Evolutionary conservation across 1,139 yeast species (phyloP).

Genomic region (Pichia sp.): DNA sequence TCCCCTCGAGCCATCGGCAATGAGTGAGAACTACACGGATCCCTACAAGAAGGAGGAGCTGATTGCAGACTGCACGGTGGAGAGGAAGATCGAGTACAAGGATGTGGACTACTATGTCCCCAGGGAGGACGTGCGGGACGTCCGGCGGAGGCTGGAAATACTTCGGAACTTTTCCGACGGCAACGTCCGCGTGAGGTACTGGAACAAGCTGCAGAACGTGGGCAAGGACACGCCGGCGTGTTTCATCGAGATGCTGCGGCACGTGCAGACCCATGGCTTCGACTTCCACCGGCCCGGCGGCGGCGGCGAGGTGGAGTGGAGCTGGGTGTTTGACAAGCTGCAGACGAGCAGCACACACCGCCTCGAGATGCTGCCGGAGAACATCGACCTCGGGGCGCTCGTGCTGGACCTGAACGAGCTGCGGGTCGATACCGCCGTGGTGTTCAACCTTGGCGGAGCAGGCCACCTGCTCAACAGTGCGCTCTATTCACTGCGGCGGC

Average conservation of each 20-base stretch:
- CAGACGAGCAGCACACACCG: conserved; percentile 10
- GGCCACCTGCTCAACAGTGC: conserved; percentile 8
- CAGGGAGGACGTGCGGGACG: neutral
- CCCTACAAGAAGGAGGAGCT: neutral
- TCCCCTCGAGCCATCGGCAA: neutral
- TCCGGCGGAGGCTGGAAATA: conserved; percentile 7
- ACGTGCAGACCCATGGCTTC: neutral
- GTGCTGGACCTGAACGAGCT: conserved; percentile 15
- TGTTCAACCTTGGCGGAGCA: conserved; percentile 13
- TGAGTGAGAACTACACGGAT: neutral
- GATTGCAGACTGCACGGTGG: neutral
- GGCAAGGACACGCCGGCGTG: conserved; percentile 14
- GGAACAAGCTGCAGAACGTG: conserved; percentile 9
- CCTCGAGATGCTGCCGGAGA: conserved; percentile 17
- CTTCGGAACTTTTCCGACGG: conserved; percentile 1
- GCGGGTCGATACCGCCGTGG: neutral
- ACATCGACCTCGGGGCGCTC: conserved; percentile 14
- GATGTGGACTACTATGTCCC: conserved; percentile 7
- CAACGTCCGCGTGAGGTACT: conserved; percentile 6
- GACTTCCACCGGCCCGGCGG: conserved; percentile 6
- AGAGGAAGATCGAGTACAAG: conserved; percentile 6
- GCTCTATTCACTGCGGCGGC: conserved; percentile 11
- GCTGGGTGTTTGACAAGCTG: conserved; percentile 18
- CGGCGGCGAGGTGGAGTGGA: conserved; percentile 4
- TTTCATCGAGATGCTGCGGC: conserved; percentile 14